Evolutionary conservation across 148 eudicot genomes (phyloP), one percentile per base, ranked within the genome.

Genomic region (Chenopodium suecicum): DNA sequence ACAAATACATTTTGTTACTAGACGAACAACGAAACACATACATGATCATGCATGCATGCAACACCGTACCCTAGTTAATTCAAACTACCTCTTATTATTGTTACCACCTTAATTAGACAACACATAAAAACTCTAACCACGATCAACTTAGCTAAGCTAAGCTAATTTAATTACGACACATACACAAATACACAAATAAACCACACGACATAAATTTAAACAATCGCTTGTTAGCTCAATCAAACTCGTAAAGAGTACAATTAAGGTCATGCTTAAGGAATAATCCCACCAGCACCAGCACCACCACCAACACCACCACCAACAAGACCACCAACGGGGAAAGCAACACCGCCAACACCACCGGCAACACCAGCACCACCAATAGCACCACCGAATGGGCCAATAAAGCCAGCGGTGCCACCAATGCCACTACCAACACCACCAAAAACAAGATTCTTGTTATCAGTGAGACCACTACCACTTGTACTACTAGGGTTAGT

Each of bases 341-440:
- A 48, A 60, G 46, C 66, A 25, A 69, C 52, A 37, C 83, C 62
- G 1, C 62, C 83, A 34, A 25, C 74, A 48, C 54, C 79, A 9
- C 20, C 84, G 14, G 78, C 84, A 34, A 82, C 47, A 31, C 83
- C 79, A 7, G 66, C 70, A 63, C 62, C 80, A 3, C 79, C 79
- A 16, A 62, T 74, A 17, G 64, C 67, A 9, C 85, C 81, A 0
- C 78, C 85, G 12, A 83, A 14, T 0, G 77, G 81, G 0, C 85
- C 85, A n/a, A 70, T 69, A 58, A 83, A 3, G 2, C 85, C 85
- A 19, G 73, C 77, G 5, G 41, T 76, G 12, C 81, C 81, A 37
- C 85, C 85, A 32, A 73, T 16, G 2, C 77, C 81, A 60, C 52
- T 64, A 62, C 83, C 78, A 32, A 74, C 20, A 52, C 83, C 79